phyloP scores from a whole-genome alignment of 1,284 basidiomycete genomes.

The Cutaneotrichosporon cavernicola region DNA sequence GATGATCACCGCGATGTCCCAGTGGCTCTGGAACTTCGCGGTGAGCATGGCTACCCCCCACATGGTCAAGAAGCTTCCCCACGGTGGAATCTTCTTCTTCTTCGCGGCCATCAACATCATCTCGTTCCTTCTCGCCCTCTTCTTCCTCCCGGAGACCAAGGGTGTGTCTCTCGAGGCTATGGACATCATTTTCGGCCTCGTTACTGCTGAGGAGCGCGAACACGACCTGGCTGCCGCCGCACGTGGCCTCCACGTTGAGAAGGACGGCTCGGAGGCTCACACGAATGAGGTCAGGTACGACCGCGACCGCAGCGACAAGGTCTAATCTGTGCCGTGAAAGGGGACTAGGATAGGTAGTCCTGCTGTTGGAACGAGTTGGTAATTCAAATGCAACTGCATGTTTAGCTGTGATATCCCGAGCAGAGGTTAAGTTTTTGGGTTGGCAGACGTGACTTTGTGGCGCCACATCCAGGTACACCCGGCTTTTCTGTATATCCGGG shows the following conservation, averaged over 20 bases:
- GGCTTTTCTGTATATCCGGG: too few relatives aligned
- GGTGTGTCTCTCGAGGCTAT: conserved; percentile 62
- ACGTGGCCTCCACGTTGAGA: conserved; percentile 22
- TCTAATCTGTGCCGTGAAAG: background rate
- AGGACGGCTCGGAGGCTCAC: background rate
- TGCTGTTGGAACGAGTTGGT: background rate
- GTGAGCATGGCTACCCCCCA: conserved; percentile 69
- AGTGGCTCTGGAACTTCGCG: conserved; percentile 77
- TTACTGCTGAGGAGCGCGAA: conserved; percentile 61
- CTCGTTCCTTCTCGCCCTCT: conserved; percentile 49
- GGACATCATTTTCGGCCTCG: conserved; percentile 74
- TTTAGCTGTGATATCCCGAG: background rate
- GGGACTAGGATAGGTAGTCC: background rate
- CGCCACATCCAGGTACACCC: too few relatives aligned
- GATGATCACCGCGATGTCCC: conserved; percentile 66
- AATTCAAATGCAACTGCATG: background rate
- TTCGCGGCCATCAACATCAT: conserved; percentile 49
- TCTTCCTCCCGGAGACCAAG: conserved; percentile 66
- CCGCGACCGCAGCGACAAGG: background rate
- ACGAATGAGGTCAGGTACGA: background rate
- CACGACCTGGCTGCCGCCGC: conserved; percentile 56
- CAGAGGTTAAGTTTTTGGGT: too few relatives aligned
- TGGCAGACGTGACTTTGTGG: too few relatives aligned
- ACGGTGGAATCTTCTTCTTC: conserved; percentile 52
- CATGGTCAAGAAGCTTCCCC: conserved; percentile 57